phyloP scores from a whole-genome alignment of 495 filamentous ascomycete species.

The Elaphomyces granulatus region DNA sequence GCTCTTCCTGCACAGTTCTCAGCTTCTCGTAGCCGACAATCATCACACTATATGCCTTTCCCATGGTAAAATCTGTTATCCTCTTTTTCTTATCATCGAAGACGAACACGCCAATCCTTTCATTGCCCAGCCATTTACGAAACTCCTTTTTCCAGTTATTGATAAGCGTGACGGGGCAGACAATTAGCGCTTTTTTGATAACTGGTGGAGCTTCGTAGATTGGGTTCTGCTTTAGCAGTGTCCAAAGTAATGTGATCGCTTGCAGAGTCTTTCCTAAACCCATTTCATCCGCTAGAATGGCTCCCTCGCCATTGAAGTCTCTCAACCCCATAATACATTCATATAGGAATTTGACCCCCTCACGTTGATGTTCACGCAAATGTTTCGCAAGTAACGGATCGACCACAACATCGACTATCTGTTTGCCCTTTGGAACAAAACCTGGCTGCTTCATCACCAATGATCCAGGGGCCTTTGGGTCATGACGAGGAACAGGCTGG shows the following conservation, averaged over 20 bases:
- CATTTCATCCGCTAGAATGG: slow-evolving; percentile 75
- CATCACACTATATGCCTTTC: slow-evolving; percentile 63
- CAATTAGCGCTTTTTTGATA: slow-evolving; percentile 65
- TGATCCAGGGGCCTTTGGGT: slow-evolving; percentile 44
- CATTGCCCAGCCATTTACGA: slow-evolving; percentile 66
- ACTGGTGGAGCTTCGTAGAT: slow-evolving; percentile 46
- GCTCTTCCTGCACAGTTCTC: slow-evolving; percentile 49
- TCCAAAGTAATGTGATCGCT: slow-evolving; percentile 69
- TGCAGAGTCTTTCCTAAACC: slow-evolving; percentile 69
- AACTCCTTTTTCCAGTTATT: slow-evolving; percentile 74
- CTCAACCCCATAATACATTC: slow-evolving; percentile 77
- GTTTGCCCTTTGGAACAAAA: slow-evolving; percentile 44
- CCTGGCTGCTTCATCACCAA: slow-evolving; percentile 56
- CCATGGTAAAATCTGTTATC: slow-evolving; percentile 61
- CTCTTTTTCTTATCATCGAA: slow-evolving; percentile 51
- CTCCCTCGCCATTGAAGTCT: slow-evolving; percentile 54
- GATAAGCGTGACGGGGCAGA: slow-evolving; percentile 67
- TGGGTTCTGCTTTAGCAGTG: slow-evolving; percentile 67
- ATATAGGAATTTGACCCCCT: slow-evolving; percentile 66
- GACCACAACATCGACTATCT: slow-evolving; percentile 66
- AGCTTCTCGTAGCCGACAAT: slow-evolving; percentile 76
- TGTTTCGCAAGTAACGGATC: slow-evolving; percentile 55
- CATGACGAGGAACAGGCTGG: slow-evolving; percentile 48
- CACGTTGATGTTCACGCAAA: slow-evolving; percentile 60
- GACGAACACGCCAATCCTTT: slow-evolving; percentile 62